Base-by-base conservation (phyloP, 139 green algal species). In the Chlorella sorokiniana region DNA sequence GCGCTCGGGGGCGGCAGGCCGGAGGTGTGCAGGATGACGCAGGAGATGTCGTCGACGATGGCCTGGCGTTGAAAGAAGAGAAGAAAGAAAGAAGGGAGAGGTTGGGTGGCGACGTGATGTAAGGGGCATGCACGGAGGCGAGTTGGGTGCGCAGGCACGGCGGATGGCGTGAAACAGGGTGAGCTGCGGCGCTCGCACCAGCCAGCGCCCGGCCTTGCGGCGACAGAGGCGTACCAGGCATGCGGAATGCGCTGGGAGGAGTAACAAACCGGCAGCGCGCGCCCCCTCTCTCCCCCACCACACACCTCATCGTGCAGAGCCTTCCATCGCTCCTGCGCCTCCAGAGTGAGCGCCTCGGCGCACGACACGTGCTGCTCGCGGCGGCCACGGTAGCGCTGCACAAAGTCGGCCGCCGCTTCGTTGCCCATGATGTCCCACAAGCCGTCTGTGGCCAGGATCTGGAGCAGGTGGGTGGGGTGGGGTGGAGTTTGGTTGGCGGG, bases 401-500 rank as follows among this genome's bases (percentile, higher is more conserved):
- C 83, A 72, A 92, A 89, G 56, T 87, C 78, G 5, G 82, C 87
- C 8, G 84, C 89, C 64, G 88, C 77, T 65, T 89, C 80, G 2
- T 83, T 64, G 5, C 22, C 82, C 76, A 94, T 88, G 51, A 93
- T 88, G 75, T 95, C 88, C 89, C 91, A 95, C 78, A 94, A 65
- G 2, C 90, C 91, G 40, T 93, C 90, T 9, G 88, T 91, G 10
- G 84, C 92, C 84, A 95, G 48, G n/a, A 88, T 69, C 83, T 85
- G 80, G 42, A 61, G 37, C 18, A 31, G 70, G 48, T 7, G 31
- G 45, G 45, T 14, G 45, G 69, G 45, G 20, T 23, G 31, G n/a
- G 40, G 31, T 23, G 29, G 38, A 33, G 22, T 56, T 56, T 56
- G 48, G 48, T 11, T 56, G 48, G 48, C 48, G 16, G 16, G 48